phyloP scores from a whole-genome alignment of 768 basidiomycete genomes.

The Leccinum longicurvipes region DNA sequence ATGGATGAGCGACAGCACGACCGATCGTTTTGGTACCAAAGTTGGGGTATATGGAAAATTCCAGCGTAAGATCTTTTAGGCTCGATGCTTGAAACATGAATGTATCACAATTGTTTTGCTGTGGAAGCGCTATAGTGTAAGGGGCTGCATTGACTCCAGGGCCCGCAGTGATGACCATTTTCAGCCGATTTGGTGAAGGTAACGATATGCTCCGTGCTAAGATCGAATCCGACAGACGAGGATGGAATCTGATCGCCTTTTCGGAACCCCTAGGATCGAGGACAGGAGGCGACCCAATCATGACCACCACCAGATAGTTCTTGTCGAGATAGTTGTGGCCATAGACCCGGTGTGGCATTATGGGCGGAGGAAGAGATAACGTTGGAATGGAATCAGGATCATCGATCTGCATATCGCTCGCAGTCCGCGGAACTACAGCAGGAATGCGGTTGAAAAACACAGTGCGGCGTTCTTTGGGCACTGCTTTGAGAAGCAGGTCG shows the following conservation, averaged over 20 bases:
- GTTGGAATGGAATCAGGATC: slow-evolving; percentile 93
- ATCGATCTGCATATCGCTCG: slow-evolving; percentile 41
- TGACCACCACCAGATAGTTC: slow-evolving; percentile 80
- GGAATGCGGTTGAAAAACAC: slow-evolving; percentile 18
- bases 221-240: slow-evolving; percentile 67
- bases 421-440: slow-evolving; percentile 26
- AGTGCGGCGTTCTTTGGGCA: slow-evolving; percentile 18
- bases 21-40: slow-evolving; percentile 98
- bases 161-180: slow-evolving; percentile 91
- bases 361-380: slow-evolving; percentile 93
- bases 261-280: slow-evolving; percentile 35
- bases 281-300: slow-evolving; percentile 59
- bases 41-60: slow-evolving; percentile 95
- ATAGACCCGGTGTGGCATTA: slow-evolving; percentile 96
- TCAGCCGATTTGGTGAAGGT: slow-evolving; percentile 74
- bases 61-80: slow-evolving; percentile 69
- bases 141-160: slow-evolving; percentile 83
- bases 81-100: slow-evolving; percentile 86
- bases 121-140: slow-evolving; percentile 85
- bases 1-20: slow-evolving; percentile 81
- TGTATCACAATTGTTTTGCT: slow-evolving; percentile 63
- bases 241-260: slow-evolving; percentile 61
- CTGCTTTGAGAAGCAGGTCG: slow-evolving; percentile 49
- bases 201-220: slow-evolving; percentile 65
- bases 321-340: slow-evolving; percentile 94